phyloP scores from a whole-genome alignment of 2,329 filamentous ascomycete genomes.

The Ophiostoma sp. region DNA sequence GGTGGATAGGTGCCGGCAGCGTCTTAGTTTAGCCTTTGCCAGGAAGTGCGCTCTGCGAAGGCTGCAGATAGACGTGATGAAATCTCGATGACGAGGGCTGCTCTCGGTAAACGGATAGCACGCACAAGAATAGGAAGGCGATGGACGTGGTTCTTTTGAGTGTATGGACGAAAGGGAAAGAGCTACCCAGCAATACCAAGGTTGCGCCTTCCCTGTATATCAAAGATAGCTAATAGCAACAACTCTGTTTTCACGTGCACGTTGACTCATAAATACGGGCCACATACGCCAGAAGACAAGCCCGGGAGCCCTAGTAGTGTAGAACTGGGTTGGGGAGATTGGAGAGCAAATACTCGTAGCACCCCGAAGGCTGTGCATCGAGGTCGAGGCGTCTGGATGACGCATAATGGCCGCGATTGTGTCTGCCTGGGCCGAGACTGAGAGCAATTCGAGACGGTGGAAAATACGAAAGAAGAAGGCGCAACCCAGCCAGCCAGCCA shows the following conservation, averaged over 20 bases:
- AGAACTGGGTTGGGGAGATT: background rate
- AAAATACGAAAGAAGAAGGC: conserved; percentile 3
- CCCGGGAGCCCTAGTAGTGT: background rate
- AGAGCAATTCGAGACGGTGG: background rate
- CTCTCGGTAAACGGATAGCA: background rate
- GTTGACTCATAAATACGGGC: background rate
- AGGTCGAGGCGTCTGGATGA: background rate
- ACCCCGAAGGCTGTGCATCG: background rate
- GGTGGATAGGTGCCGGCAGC: conserved; percentile 7
- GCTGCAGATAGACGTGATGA: background rate
- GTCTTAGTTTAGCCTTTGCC: background rate
- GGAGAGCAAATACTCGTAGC: background rate
- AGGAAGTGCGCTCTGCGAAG: background rate
- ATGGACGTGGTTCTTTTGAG: background rate
- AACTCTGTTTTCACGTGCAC: background rate
- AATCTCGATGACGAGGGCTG: conserved; percentile 16
- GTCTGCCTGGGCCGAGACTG: conserved; percentile 17
- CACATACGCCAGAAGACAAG: conserved; percentile 5
- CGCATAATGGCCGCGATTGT: conserved; percentile 15
- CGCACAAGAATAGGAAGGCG: too few species aligned
- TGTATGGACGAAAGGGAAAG: background rate
- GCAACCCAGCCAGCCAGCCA: background rate
- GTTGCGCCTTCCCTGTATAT: background rate
- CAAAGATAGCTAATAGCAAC: background rate
- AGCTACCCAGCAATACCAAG: background rate